A percentile compares a stretch with the other conserved stretches of the same genome.
Evolutionary conservation across 345 rosid species (phyloP).

Genomic region (Brassica juncea): DNA sequence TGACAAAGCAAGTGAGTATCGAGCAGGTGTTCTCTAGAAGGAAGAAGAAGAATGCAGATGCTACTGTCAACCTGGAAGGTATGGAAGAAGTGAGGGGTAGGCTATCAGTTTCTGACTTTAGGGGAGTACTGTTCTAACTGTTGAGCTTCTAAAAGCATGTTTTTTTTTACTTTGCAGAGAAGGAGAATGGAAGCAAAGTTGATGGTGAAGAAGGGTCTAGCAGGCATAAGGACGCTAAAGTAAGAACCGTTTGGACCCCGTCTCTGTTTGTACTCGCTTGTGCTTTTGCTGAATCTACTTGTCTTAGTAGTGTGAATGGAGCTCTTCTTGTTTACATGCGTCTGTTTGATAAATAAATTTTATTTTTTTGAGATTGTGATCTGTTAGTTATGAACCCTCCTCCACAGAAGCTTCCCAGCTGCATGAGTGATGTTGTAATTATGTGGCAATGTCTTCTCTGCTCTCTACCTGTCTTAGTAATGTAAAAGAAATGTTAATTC

Average conservation of each 20-base stretch:
- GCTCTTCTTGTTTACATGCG: background rate
- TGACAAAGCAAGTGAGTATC: constrained; percentile 33
- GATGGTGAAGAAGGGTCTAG: background rate
- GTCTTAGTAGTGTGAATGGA: background rate
- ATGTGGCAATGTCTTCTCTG: background rate
- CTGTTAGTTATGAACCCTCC: background rate
- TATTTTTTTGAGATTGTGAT: background rate
- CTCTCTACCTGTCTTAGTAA: background rate
- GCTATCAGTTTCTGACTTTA: background rate
- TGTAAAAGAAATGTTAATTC: constrained; percentile 3
- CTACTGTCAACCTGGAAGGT: constrained; percentile 40
- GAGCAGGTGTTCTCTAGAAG: constrained; percentile 29
- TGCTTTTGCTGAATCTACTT: background rate
- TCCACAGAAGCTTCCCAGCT: background rate
- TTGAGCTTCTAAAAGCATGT: background rate
- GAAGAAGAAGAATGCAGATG: constrained; percentile 47
- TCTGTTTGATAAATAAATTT: background rate
- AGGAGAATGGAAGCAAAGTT: background rate
- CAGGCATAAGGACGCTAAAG: background rate
- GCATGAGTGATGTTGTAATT: background rate
- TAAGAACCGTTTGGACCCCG: background rate
- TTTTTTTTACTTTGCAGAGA: background rate
- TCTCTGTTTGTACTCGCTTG: background rate
- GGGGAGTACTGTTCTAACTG: background rate
- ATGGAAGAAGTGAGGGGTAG: background rate